Percentiles rank a stretch among this genome's conserved stretches.
Evolutionary conservation across 2,329 filamentous ascomycete species (phyloP).

Genomic region (Aspergillus pseudotamarii): DNA sequence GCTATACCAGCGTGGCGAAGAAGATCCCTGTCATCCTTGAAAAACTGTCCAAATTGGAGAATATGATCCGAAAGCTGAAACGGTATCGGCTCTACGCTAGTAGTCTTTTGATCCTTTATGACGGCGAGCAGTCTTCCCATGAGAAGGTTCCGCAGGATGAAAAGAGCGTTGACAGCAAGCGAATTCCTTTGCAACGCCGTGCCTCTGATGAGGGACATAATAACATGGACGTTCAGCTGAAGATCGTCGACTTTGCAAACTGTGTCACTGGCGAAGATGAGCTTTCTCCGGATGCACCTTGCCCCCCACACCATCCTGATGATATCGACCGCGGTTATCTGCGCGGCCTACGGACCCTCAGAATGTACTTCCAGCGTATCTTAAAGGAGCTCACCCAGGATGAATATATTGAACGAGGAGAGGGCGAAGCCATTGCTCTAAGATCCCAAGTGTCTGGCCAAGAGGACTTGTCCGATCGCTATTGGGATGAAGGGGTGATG

Average conservation of each 20-base stretch:
- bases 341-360: slow-evolving; percentile 76
- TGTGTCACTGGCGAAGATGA: slow-evolving; percentile 85
- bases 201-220: slow-evolving; percentile 41
- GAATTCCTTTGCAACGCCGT: slow-evolving; percentile 38
- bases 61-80: slow-evolving; percentile 75
- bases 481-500: slow-evolving; percentile 46
- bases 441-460: slow-evolving; percentile 36
- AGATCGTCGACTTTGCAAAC: slow-evolving; percentile 98
- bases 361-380: slow-evolving; percentile 84
- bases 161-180: slow-evolving; percentile 27
- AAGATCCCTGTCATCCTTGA: slow-evolving; percentile 87
- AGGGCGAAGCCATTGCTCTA: slow-evolving; percentile 45
- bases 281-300: slow-evolving; percentile 60
- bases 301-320: slow-evolving; percentile 78
- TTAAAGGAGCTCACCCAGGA: slow-evolving; percentile 70
- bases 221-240: slow-evolving; percentile 67
- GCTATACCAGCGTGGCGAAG: slow-evolving; percentile 74
- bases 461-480: slow-evolving; percentile 35
- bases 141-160: slow-evolving; percentile 26
- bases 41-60: slow-evolving; percentile 80
- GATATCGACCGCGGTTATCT: slow-evolving; percentile 88
- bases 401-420: slow-evolving; percentile 47
- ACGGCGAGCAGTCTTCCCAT: slow-evolving; percentile 62
- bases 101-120: slow-evolving; percentile 92
- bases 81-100: slow-evolving; percentile 96